Conservation (phyloP, 768 basidiomycete genomes). For the Termitomyces sp. region DNA sequence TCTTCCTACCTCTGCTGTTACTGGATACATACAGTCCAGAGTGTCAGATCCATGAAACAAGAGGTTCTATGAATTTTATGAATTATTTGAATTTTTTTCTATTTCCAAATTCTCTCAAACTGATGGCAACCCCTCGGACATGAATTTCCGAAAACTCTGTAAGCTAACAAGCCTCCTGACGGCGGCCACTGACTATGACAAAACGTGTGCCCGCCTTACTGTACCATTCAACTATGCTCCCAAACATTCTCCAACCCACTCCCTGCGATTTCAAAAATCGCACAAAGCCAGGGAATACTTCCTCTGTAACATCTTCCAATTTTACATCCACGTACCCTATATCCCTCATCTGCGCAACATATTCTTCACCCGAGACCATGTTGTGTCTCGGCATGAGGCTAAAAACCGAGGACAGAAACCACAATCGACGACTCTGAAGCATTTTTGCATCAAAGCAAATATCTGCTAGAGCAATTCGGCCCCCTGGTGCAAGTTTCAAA, state of each 20-base stretch:
- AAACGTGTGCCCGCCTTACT: slow-evolving; percentile 39
- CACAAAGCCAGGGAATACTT: slow-evolving; percentile 59
- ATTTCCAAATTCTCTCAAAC: too few species aligned
- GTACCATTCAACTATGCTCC: slow-evolving; percentile 33
- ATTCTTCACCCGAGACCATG: slow-evolving; percentile 41
- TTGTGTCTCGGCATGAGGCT: slow-evolving; percentile 48
- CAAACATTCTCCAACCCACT: slow-evolving; percentile 41
- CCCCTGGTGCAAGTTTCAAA: slow-evolving; percentile 41
- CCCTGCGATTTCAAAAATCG: slow-evolving; percentile 44
- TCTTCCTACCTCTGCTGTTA: too few species aligned
- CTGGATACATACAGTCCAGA: too few species aligned
- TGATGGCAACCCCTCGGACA: too few species aligned
- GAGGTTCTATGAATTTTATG: too few species aligned
- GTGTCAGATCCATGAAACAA: too few species aligned
- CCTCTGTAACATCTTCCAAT: slow-evolving; percentile 52
- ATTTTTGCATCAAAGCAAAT: slow-evolving; percentile 44
- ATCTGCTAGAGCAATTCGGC: slow-evolving; percentile 58
- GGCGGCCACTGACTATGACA: slow-evolving; percentile 41
- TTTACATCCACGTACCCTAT: slow-evolving; percentile 52
- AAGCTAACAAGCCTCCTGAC: not conserved
- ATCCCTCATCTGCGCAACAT: slow-evolving; percentile 37
- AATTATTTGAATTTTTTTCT: too few species aligned
- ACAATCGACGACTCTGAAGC: slow-evolving; percentile 20
- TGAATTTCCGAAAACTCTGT: too few species aligned
- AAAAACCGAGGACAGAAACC: slow-evolving; percentile 28